Evolutionary conservation across 1,284 basidiomycete genomes (phyloP).

Genomic region (Ustilago nuda): DNA sequence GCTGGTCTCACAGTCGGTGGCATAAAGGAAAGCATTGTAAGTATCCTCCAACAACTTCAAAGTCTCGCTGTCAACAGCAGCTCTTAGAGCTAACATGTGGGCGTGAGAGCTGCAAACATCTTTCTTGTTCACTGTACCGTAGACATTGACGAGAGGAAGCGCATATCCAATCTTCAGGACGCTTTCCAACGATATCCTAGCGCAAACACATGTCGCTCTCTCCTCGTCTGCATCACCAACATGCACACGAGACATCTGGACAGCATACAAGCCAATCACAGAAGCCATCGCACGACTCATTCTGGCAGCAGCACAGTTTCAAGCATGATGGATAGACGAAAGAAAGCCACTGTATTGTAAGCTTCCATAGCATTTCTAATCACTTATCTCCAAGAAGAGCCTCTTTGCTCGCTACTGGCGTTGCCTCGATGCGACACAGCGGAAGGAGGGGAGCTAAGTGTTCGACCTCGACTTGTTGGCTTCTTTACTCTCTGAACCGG

Average conservation of each 20-base stretch:
- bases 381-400: neutral
- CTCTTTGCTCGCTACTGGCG: slow-evolving; percentile 4
- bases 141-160: slow-evolving; percentile 28
- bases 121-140: neutral
- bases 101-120: no score
- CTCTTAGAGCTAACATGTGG: neutral
- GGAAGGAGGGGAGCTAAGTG: slow-evolving; percentile 5
- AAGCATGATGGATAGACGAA: slow-evolving; percentile 1
- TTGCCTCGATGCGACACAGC: neutral
- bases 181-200: slow-evolving; percentile 24
- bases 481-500: slow-evolving; percentile 18
- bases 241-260: slow-evolving; percentile 11
- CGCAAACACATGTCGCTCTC: slow-evolving; percentile 18
- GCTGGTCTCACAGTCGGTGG: slow-evolving; percentile 22
- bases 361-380: neutral
- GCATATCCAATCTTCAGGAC: slow-evolving; percentile 32
- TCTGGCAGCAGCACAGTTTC: slow-evolving; percentile 32
- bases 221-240: neutral
- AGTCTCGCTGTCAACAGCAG: no score
- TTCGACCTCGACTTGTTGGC: slow-evolving; percentile 7
- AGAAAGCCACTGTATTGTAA: slow-evolving; percentile 1
- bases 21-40: slow-evolving; percentile 25
- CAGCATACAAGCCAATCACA: slow-evolving; percentile 30
- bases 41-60: neutral
- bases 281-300: slow-evolving; percentile 30